Percentiles rank a stretch among this genome's conserved stretches.
phyloP scores from a whole-genome alignment of 352 stramenopile species.

The Phytophthora melonis region DNA sequence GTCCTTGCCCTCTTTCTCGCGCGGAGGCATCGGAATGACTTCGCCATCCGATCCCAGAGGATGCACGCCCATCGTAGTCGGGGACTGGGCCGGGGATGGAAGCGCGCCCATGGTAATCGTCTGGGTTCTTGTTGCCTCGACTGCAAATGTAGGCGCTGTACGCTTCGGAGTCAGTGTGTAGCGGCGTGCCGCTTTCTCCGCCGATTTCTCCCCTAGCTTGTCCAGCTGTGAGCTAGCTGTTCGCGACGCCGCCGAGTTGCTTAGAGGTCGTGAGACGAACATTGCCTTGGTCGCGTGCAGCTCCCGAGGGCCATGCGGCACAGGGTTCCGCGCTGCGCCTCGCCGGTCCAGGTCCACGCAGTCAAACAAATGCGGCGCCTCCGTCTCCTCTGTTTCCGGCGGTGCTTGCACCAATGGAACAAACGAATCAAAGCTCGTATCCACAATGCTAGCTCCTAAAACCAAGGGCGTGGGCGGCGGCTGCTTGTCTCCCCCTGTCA shows the following conservation, averaged over 20 bases:
- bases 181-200: slow-evolving; percentile 38
- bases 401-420: neutral
- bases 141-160: slow-evolving; percentile 37
- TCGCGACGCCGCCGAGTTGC: slow-evolving; percentile 27
- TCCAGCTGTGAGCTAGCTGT: slow-evolving; percentile 23
- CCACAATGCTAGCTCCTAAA: neutral
- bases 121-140: slow-evolving; percentile 43
- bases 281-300: slow-evolving; percentile 76
- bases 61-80: slow-evolving; percentile 29
- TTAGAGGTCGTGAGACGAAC: slow-evolving; percentile 68
- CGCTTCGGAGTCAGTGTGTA: slow-evolving; percentile 52
- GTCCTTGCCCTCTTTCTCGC: slow-evolving; percentile 49
- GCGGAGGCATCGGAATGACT: slow-evolving; percentile 31
- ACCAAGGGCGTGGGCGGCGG: slow-evolving; percentile 7
- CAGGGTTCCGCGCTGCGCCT: slow-evolving; percentile 26
- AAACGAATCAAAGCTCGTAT: neutral
- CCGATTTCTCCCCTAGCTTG: slow-evolving; percentile 26
- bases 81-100: slow-evolving; percentile 43
- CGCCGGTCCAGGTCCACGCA: slow-evolving; percentile 63
- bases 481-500: slow-evolving; percentile 9
- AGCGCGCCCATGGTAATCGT: slow-evolving; percentile 47
- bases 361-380: slow-evolving; percentile 67
- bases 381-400: slow-evolving; percentile 30
- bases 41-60: slow-evolving; percentile 33
- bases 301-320: slow-evolving; percentile 66